Base-by-base conservation (phyloP, 2,329 filamentous ascomycete genomes). In the Cercospora sp. region DNA sequence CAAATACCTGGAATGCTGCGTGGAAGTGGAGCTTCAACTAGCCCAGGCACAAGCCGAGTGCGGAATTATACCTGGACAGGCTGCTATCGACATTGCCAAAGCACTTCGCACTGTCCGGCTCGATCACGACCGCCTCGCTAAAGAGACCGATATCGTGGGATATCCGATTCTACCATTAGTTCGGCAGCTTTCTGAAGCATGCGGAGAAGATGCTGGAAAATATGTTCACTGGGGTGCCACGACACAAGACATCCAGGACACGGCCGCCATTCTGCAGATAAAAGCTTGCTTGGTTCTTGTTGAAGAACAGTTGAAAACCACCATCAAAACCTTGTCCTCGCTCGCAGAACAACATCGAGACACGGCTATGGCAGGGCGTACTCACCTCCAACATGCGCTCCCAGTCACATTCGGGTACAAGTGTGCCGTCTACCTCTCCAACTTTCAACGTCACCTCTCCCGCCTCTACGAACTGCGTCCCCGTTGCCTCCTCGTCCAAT, bases 391-490 rank as follows among this genome's bases (percentile, higher is more conserved):
- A 62, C 76, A 77, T 53, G 76, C 76, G 3, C 65, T 78, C 2
- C 76, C 76, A 3, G 72, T 77, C 7, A 76, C 76, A 5, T 77
- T 76, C 58, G 76, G 76, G 23, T 78, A 76, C 68, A 78, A 78
- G 64, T 73, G 73, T 33, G 76, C 76, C 7, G 72, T 76, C 42
- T 74, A 76, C 53, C 71, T 77, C 26, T 73, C 75, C 26, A 67
- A 68, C 40, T 75, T 76, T 65, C 73, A 75, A 30, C 73, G 76
- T 8, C 75, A 77, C 58, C 66, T 73, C 10, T 65, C 69, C 26
- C 69, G 76, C 7, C 72, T 78, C 8, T 42, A 70, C 10, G 67
- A 76, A 33, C 66, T 78, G 5, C 68, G 68, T 10, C 69, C 70
- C 1, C 69, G 74, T n/a, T 74, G 73, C 40, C 64, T 76, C 6